These are phyloP conservation scores for Suillus weaverae DNA, from an alignment of 768 basidiomycete genomes.

Conservation along the genomic window DNA sequence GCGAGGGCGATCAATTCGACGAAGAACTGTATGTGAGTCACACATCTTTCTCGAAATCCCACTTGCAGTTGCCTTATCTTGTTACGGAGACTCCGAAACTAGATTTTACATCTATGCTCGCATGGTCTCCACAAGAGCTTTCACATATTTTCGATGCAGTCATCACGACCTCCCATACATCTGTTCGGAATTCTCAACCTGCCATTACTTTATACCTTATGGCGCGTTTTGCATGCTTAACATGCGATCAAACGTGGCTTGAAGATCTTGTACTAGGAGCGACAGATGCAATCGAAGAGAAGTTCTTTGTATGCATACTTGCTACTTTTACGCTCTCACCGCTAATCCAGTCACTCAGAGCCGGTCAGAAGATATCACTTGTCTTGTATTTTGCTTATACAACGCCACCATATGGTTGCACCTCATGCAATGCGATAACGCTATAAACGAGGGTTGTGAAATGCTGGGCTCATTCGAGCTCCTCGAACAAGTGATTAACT, in stretches of 20 bases:
- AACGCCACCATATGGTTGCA: conserved; percentile 91
- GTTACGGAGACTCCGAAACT: conserved; percentile 61
- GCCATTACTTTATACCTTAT: conserved; percentile 91
- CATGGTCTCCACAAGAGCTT: conserved; percentile 80
- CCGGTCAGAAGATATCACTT: conserved; percentile 81
- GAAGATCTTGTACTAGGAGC: conserved; percentile 91
- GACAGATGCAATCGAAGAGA: conserved; percentile 89
- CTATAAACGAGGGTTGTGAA: conserved; percentile 78
- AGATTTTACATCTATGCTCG: conserved; percentile 88
- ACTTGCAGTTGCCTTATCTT: conserved; percentile 20
- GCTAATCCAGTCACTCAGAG: conserved; percentile 46
- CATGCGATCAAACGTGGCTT: conserved; percentile 89
- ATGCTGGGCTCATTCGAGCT: conserved; percentile 81
- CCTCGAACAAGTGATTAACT: conserved; percentile 91
- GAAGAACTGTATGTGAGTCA: conserved; percentile 49
- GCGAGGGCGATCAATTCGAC: conserved; percentile 50
- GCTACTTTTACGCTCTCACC: conserved; percentile 4
- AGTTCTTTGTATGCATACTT: conserved; percentile 72
- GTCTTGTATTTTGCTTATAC: conserved; percentile 92
- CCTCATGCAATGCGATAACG: conserved; percentile 82
- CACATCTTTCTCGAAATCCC: neutral
- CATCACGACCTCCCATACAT: conserved; percentile 72
- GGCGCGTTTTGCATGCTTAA: conserved; percentile 88
- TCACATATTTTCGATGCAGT: conserved; percentile 80
- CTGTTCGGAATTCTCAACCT: conserved; percentile 75